These are phyloP conservation scores for Jacaranda mimosifolia DNA, from an alignment of 257 asterid genomes.

Conservation along the genomic window DNA sequence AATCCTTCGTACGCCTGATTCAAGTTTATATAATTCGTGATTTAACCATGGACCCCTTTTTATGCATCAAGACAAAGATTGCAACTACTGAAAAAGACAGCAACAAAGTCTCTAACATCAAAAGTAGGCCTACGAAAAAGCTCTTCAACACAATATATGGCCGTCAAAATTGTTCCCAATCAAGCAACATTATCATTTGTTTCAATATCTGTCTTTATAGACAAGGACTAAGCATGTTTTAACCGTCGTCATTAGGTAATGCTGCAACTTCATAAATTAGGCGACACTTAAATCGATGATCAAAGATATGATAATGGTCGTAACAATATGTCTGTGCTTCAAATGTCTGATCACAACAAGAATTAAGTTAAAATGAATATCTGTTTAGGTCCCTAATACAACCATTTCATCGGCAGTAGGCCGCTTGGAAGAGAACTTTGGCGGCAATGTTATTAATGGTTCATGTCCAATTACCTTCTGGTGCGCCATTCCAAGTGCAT, in stretches of 20 bases:
- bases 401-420: constrained; percentile 44
- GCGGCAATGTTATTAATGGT: constrained; percentile 67
- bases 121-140: too few relatives aligned
- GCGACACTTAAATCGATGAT: neutral
- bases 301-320: neutral
- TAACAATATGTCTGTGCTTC: neutral
- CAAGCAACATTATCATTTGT: neutral
- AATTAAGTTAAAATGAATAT: constrained; percentile 12
- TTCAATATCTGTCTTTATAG: neutral
- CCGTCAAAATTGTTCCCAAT: neutral
- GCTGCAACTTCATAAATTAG: too few relatives aligned
- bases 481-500: constrained; percentile 76
- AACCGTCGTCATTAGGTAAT: neutral
- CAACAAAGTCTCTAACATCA: too few relatives aligned
- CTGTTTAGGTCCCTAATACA: constrained; percentile 34
- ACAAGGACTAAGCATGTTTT: constrained; percentile 9
- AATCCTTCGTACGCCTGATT: neutral
- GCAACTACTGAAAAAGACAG: too few relatives aligned
- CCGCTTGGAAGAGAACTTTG: constrained; percentile 53
- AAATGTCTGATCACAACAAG: neutral
- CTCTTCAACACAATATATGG: neutral
- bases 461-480: constrained; percentile 62
- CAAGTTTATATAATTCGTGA: neutral
- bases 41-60: neutral
- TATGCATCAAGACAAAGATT: neutral